Evolutionary conservation across 2,329 filamentous ascomycete species (phyloP), one percentile per base, ranked within the genome.

Genomic region (Claviceps spartinae): DNA sequence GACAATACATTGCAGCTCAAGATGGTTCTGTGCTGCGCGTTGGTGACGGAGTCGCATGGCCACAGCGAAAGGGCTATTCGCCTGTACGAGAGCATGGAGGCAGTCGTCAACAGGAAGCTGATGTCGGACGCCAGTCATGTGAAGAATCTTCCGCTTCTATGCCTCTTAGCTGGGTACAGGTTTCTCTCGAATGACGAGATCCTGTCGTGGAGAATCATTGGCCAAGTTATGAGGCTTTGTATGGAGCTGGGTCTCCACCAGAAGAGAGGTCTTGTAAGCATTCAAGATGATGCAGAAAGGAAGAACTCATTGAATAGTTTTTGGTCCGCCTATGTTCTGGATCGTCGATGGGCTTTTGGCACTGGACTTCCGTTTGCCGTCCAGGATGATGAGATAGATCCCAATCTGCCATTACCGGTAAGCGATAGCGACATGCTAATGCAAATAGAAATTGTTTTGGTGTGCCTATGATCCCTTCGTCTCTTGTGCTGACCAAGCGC

Each of bases 331-430:
- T 95, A 93, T 62, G 83, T 89, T 4, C 72, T 95, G 41, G 90
- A 95, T 63, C 76, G 88, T 41, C 77, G 89, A 49, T 95, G 88
- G 88, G 88, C 85, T 56, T 88, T 95, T 59, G 86, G 85, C n/a
- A 90, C 87, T 0, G 89, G 89, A 0, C 76, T 95, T 65, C 89
- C 89, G 0, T 95, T 88, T 68, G 83, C 86, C 2, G 73, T 95
- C 38, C 85, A 91, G 57, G 89, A 95, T 61, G 79, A 86, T 16
- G 88, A 95, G 62, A 87, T 95, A 54, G 89, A 95, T 61, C 80
- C 83, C 0, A 77, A 78, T 49, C 69, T 96, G 22, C 88, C 87
- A 2, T 82, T 86, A 60, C 89, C 89, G 30, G 88, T 94, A 71
- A 69, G 77, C 67, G 7, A 11, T 9, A 14, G n/a, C 40, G 41